phyloP scores from a whole-genome alignment of 768 basidiomycete genomes.

The Boletus eberwhitei region DNA sequence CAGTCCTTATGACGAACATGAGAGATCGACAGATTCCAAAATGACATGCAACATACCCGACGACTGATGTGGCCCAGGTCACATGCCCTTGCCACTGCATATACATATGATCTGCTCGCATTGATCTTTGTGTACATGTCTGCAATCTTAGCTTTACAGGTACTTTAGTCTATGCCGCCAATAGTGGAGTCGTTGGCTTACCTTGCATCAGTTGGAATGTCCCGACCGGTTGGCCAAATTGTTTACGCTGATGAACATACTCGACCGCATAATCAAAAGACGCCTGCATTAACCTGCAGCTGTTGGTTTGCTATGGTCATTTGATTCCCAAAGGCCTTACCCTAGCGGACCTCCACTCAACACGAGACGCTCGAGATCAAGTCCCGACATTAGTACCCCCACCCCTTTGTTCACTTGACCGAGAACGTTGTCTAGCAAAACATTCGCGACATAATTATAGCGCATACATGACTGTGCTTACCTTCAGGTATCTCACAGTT shows the following conservation, averaged over 20 bases:
- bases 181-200: conserved; percentile 23
- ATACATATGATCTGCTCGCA: conserved; percentile 87
- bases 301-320: conserved; percentile 5
- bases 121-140: conserved; percentile 96
- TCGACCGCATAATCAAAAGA: conserved; percentile 86
- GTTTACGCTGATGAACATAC: conserved; percentile 91
- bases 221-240: conserved; percentile 84
- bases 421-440: conserved; percentile 69
- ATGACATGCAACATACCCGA: conserved; percentile 46
- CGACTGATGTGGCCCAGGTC: conserved; percentile 77
- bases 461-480: conserved; percentile 29
- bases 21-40: background rate
- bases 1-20: conserved; percentile 66
- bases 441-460: background rate
- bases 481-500: conserved; percentile 87
- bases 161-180: background rate
- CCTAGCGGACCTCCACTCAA: conserved; percentile 91
- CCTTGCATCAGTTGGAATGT: conserved; percentile 98
- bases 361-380: conserved; percentile 90
- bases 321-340: conserved; percentile 34
- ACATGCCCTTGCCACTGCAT: conserved; percentile 88
- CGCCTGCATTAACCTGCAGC: conserved; percentile 78
- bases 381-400: conserved; percentile 88
- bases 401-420: conserved; percentile 79
- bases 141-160: conserved; percentile 64